A percentile compares a stretch with the other conserved stretches of the same genome.
phyloP scores from a whole-genome alignment of 208 protist species.

The Leishmania tarentolae region DNA sequence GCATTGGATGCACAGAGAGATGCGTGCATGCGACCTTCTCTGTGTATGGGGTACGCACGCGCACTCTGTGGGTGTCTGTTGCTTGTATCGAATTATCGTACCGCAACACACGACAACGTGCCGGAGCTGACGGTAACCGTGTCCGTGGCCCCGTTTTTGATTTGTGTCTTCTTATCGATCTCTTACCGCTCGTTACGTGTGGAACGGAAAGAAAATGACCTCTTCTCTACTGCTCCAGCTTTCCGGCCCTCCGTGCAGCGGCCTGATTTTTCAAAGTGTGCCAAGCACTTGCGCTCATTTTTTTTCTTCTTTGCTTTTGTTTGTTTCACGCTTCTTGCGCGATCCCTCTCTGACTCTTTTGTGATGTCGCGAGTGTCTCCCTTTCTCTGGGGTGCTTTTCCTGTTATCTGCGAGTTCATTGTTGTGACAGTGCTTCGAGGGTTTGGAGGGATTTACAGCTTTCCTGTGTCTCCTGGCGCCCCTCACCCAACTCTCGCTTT shows the following conservation, averaged over 20 bases:
- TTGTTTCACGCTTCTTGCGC: background rate
- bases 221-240: background rate
- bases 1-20: background rate
- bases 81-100: background rate
- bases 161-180: background rate
- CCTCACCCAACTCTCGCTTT: background rate
- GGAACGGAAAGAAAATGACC: background rate
- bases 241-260: background rate
- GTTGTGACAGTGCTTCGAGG: too few relatives aligned
- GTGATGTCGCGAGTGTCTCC: background rate
- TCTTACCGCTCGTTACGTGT: background rate
- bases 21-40: background rate
- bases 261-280: background rate
- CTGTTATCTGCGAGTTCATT: too few relatives aligned
- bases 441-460: too few relatives aligned
- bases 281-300: background rate
- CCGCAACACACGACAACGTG: background rate
- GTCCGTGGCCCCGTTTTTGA: background rate
- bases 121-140: background rate
- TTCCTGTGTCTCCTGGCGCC: too few relatives aligned
- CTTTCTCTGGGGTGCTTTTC: background rate
- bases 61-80: background rate
- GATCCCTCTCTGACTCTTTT: background rate
- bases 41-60: background rate
- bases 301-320: background rate